Evolutionary conservation across 2,329 filamentous ascomycete species (phyloP), one percentile per base, ranked within the genome.

Genomic region (Botrytis fabae): DNA sequence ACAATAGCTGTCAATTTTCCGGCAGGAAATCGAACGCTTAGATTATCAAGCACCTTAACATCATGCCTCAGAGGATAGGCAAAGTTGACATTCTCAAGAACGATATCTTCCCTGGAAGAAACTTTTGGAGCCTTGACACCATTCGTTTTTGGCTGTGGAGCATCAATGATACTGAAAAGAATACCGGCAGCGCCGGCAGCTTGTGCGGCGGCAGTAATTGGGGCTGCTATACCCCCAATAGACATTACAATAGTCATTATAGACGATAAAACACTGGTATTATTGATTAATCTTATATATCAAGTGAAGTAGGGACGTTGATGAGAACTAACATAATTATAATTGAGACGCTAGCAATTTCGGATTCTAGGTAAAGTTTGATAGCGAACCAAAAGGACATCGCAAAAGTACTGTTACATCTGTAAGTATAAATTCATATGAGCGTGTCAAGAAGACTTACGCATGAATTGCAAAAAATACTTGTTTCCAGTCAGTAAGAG

Each of bases 1-100:
- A 94, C 92, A 28, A 94, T 90, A 2, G 92, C 92, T 0, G 91
- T 93, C 2, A 90, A 86, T 78, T 92, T 91, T 32, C 90, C 90
- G 12, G 87, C 85, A 74, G 87, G 84, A 72, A 93, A 87, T 0
- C 81, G 83, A 14, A 93, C 81, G 76, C 86, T 85, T 4, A 93
- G 80, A 4, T 85, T 82, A 76, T 92, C 86, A 1, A 93, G 81
- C 0, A 93, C 88, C 77, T 88, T 89, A 74, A 91, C 86, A 73
- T 90, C 86, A 0, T 89, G 88, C 20, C 91, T 85, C 66, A 84
- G 89, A 0, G 92, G 92, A 77, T 95, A 95, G 2, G 91, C 88
- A 78, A 95, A 94, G n/a, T 85, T 87, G 18, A 95, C 87, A 60
- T 89, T 84, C 18, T 88, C 82, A 59, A 95, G 88, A 8, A 86